These are phyloP conservation scores for Clohesyomyces aquaticus DNA, from an alignment of 495 filamentous ascomycete genomes.

Conservation along the genomic window DNA sequence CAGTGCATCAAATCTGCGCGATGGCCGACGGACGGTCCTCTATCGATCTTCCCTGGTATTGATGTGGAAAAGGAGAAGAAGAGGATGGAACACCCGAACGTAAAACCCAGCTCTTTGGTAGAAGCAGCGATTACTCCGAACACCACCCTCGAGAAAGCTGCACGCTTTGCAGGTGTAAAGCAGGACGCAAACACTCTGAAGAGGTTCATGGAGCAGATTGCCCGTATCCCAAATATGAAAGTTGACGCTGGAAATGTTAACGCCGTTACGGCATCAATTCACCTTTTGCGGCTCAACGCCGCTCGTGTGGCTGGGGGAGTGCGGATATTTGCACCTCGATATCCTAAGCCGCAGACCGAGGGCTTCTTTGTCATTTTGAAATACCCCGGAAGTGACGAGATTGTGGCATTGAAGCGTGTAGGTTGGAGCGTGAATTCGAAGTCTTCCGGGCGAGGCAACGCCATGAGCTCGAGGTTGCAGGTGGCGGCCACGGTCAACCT, in stretches of 20 bases:
- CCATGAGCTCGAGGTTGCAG: slow-evolving; percentile 25
- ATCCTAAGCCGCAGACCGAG: slow-evolving; percentile 94
- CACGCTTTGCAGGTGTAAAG: slow-evolving; percentile 42
- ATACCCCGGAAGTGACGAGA: slow-evolving; percentile 67
- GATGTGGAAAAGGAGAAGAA: slow-evolving; percentile 51
- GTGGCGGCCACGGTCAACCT: slow-evolving; percentile 64
- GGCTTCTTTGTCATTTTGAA: slow-evolving; percentile 85
- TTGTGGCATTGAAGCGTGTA: slow-evolving; percentile 82
- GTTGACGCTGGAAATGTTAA: slow-evolving; percentile 64
- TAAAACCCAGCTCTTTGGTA: slow-evolving; percentile 44
- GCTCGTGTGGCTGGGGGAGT: slow-evolving; percentile 49
- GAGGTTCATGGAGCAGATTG: slow-evolving; percentile 62
- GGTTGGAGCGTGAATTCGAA: slow-evolving; percentile 63
- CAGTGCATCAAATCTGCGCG: slow-evolving; percentile 89
- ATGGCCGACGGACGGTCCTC: slow-evolving; percentile 82
- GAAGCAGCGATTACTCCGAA: slow-evolving; percentile 54
- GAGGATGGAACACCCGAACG: slow-evolving; percentile 45
- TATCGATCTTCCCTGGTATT: slow-evolving; percentile 83
- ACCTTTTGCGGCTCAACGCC: slow-evolving; percentile 67
- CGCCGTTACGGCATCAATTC: slow-evolving; percentile 64
- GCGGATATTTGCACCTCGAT: slow-evolving; percentile 80
- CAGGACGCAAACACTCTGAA: slow-evolving; percentile 26
- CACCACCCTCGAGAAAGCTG: slow-evolving; percentile 37
- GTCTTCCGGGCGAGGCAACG: no score
- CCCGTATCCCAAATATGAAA: slow-evolving; percentile 68